These are phyloP conservation scores for Aspergillus quadricinctus DNA, from an alignment of 2,329 filamentous ascomycete species.

Conservation along the genomic window DNA sequence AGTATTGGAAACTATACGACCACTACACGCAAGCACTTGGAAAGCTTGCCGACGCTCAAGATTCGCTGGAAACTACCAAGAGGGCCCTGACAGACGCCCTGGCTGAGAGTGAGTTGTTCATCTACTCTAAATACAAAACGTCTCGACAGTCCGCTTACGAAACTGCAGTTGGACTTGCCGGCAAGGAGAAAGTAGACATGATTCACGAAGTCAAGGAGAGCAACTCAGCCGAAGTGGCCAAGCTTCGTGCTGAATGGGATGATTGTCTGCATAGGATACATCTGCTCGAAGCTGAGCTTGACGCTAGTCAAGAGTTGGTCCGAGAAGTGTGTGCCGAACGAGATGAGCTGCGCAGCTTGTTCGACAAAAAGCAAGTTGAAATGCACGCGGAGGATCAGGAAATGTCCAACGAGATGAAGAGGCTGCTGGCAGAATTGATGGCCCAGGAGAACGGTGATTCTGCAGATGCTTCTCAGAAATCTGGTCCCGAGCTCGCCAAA, in stretches of 20 bases:
- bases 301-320: conserved; percentile 35
- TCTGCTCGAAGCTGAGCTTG: conserved; percentile 36
- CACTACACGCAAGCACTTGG: conserved; percentile 33
- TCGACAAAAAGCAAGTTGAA: conserved; percentile 36
- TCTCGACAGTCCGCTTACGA: conserved; percentile 16
- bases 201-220: conserved; percentile 34
- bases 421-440: conserved; percentile 37
- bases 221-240: conserved; percentile 30
- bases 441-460: conserved; percentile 29
- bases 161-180: conserved; percentile 29
- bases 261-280: conserved; percentile 30
- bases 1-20: conserved; percentile 40
- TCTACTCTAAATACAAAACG: not conserved
- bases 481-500: conserved; percentile 36
- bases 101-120: conserved; percentile 29
- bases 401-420: conserved; percentile 39
- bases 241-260: conserved; percentile 33
- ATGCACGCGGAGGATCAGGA: conserved; percentile 39
- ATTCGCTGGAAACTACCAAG: conserved; percentile 31
- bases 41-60: conserved; percentile 37
- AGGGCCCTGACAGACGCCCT: conserved; percentile 35
- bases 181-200: conserved; percentile 37
- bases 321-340: conserved; percentile 36
- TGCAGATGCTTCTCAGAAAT: conserved; percentile 31
- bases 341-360: conserved; percentile 36